These are phyloP conservation scores for Populus ilicifolia DNA, from an alignment of 345 rosid species.

Conservation along the genomic window DNA sequence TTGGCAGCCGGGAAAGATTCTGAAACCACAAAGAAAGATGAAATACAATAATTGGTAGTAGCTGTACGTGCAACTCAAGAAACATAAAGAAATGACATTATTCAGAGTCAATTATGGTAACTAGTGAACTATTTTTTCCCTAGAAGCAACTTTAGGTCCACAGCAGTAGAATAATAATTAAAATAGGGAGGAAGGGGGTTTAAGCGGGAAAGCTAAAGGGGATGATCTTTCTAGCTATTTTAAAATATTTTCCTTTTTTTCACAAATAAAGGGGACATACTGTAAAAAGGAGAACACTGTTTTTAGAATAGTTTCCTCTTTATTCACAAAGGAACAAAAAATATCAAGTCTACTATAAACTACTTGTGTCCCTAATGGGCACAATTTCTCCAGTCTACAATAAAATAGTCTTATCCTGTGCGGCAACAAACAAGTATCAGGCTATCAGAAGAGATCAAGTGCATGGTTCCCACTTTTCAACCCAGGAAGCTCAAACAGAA, in stretches of 20 bases:
- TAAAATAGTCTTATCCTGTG: not conserved
- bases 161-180: not conserved
- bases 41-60: constrained; percentile 1
- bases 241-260: not conserved
- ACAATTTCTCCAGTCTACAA: not conserved
- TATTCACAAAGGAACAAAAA: not conserved
- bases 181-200: not conserved
- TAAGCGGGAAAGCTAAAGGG: not conserved
- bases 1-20: constrained; percentile 81
- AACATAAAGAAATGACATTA: not conserved
- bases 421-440: not conserved
- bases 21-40: constrained; percentile 30
- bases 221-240: not conserved
- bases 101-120: not conserved
- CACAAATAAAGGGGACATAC: too few species aligned
- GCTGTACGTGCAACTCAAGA: constrained; percentile 10
- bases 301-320: not conserved
- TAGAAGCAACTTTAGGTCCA: not conserved
- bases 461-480: not conserved
- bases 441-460: not conserved
- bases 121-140: not conserved
- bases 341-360: not conserved
- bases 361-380: not conserved
- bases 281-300: too few species aligned
- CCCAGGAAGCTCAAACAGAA: not conserved